Evolutionary conservation across 2,329 filamentous ascomycete species (phyloP).

Genomic region (Cryphonectria carpinicola): DNA sequence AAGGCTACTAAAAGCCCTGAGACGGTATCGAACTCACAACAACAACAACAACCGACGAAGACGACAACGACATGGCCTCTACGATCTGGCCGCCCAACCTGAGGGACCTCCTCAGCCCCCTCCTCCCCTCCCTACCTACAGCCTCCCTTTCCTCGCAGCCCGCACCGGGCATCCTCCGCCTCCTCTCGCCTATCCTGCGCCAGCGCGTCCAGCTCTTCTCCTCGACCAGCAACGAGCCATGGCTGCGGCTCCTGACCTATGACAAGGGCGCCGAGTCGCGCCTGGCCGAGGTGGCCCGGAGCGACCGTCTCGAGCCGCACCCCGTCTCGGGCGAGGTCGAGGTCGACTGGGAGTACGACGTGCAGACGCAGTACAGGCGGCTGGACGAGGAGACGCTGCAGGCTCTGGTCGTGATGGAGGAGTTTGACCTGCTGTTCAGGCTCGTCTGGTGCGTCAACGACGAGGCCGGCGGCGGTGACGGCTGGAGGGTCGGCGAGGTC

Average conservation of each 20-base stretch:
- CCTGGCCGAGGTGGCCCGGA: conserved; percentile 64
- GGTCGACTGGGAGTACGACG: conserved; percentile 69
- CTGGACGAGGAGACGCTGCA: conserved; percentile 78
- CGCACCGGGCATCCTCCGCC: conserved; percentile 58
- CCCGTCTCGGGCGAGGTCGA: conserved; percentile 81
- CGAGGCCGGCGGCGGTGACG: conserved; percentile 61
- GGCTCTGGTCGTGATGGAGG: conserved; percentile 63
- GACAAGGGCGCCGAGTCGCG: conserved; percentile 58
- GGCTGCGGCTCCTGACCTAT: conserved; percentile 76
- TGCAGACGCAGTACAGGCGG: conserved; percentile 66
- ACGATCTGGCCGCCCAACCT: conserved; percentile 50
- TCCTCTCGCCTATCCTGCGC: conserved; percentile 67
- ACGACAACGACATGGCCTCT: conserved; percentile 35
- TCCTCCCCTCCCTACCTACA: conserved; percentile 63
- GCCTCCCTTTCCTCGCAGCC: conserved; percentile 62
- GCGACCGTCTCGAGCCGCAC: conserved; percentile 74
- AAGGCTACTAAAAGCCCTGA: background rate
- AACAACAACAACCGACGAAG: conserved; percentile 25
- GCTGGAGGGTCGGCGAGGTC: conserved; percentile 76
- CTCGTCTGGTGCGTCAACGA: conserved; percentile 73
- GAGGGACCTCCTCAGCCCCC: conserved; percentile 54
- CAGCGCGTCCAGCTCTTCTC: conserved; percentile 70
- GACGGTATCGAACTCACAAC: background rate
- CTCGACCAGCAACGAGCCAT: conserved; percentile 63
- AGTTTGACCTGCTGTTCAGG: conserved; percentile 63